Conservation (phyloP, 352 stramenopile species). For the Globisporangium nodosum region DNA sequence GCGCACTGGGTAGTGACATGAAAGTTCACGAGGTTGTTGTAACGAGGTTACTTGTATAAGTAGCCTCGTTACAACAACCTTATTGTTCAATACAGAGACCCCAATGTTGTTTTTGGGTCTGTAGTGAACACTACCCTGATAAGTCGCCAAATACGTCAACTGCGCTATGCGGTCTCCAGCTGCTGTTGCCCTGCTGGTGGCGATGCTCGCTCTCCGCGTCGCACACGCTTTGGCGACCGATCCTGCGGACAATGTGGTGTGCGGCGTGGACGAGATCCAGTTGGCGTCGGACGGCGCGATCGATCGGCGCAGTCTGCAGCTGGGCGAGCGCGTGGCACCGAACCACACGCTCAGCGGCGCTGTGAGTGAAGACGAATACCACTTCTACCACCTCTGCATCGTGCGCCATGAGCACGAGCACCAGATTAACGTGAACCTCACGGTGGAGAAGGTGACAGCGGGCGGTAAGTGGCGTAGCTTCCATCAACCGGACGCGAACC, state of each 20-base stretch:
- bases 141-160: no score
- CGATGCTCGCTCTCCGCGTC: not conserved
- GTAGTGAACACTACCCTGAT: no score
- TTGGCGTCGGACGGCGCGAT: constrained; percentile 64
- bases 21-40: no score
- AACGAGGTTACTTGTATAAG: no score
- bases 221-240: not conserved
- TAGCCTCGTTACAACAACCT: no score
- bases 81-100: no score
- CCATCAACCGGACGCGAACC: constrained; percentile 40
- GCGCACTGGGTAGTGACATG: no score
- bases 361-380: constrained; percentile 42
- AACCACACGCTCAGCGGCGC: constrained; percentile 66
- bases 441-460: constrained; percentile 9
- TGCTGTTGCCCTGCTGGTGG: not conserved
- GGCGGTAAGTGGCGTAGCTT: not conserved
- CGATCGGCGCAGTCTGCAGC: constrained; percentile 31
- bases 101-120: no score
- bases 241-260: constrained; percentile 7
- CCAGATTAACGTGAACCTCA: constrained; percentile 59
- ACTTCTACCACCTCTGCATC: constrained; percentile 76
- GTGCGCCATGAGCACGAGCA: constrained; percentile 75
- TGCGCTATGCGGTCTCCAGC: not conserved
- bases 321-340: constrained; percentile 46
- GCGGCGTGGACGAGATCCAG: constrained; percentile 63